A percentile compares a stretch with the other conserved stretches of the same genome.
Conservation (phyloP, 805 yeast genomes). For the Pichia heedii region DNA sequence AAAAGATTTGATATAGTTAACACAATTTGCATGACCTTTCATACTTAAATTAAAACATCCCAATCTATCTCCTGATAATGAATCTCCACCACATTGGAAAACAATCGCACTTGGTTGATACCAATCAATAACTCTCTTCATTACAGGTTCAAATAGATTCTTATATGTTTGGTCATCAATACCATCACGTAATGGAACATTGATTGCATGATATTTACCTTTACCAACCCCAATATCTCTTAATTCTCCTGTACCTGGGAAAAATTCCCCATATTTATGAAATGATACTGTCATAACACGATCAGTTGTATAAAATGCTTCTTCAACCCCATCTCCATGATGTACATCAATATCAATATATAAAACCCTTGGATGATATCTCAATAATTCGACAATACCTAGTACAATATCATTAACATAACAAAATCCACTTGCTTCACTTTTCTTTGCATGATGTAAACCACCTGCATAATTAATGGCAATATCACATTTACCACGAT, state of each 20-base stretch:
- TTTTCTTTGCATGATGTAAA: constrained; percentile 84
- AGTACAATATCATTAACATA: constrained; percentile 84
- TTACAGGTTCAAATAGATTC: constrained; percentile 83
- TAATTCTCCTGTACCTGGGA: constrained; percentile 88
- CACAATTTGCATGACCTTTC: constrained; percentile 94
- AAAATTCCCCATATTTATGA: constrained; percentile 88
- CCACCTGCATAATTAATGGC: constrained; percentile 95
- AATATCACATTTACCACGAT: constrained; percentile 76
- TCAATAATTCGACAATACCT: constrained; percentile 67
- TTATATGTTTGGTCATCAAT: constrained; percentile 85
- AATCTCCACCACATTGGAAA: constrained; percentile 98
- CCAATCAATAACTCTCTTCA: constrained; percentile 67
- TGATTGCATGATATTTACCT: constrained; percentile 76
- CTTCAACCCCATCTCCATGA: constrained; percentile 95
- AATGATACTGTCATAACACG: constrained; percentile 85
- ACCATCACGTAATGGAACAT: constrained; percentile 86
- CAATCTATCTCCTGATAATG: constrained; percentile 87
- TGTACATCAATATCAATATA: constrained; percentile 88
- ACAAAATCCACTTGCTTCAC: constrained; percentile 86
- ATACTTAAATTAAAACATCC: constrained; percentile 94
- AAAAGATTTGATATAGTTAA: constrained; percentile 75
- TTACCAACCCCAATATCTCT: constrained; percentile 77
- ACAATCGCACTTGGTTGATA: constrained; percentile 95
- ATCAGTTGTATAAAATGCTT: constrained; percentile 87
- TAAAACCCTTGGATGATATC: constrained; percentile 78